Base-by-base conservation (phyloP, 2,329 filamentous ascomycete genomes). In the Westerdykella aurantiaca region DNA sequence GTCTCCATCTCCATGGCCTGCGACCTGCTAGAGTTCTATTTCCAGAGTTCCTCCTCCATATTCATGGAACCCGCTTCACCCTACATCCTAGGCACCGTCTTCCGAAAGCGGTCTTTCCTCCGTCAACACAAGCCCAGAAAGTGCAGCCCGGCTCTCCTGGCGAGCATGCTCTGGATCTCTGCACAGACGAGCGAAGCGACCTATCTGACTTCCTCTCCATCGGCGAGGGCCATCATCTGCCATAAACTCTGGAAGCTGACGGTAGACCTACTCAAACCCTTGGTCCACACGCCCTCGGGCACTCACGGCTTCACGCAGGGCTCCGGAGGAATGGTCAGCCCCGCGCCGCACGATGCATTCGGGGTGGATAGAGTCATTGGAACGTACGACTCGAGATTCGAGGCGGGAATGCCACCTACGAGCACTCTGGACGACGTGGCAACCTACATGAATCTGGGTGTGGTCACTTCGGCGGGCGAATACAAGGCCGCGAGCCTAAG, bases 161-260 rank as follows among this genome's bases (percentile, higher is more conserved):
- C 90, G 22, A 95, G 88, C 66, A 95, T 96, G 79, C 79, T 96
- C n/a, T 95, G 88, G 89, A 85, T 94, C 25, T 86, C 87, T 14
- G 89, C 89, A 2, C 89, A 95, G 64, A 95, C 89, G 2, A 93
- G 88, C 66, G 90, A 95, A 64, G 87, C 88, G 12, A 79, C 86
- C 11, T 89, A 89, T 64, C 67, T 95, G 53, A 91, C 88, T 17
- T 86, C 85, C 35, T 81, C 86, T 31, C 87, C 88, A 1, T 88
- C 88, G 13, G 85, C 88, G 14, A 78, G 90, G 48, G 85, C 85
- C 33, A 83, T 86, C 58, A 85, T 93, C 41, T 95, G 89, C 69
- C 88, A 95, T 66, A 90, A 86, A 69, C 73, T 96, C 38, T 76
- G 95, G 34, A 88, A 95, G 66, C 73, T 95, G 52, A 94, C 88